Evolutionary conservation across 352 stramenopile genomes (phyloP).

Genomic region (Thalassiosira oceanica): DNA sequence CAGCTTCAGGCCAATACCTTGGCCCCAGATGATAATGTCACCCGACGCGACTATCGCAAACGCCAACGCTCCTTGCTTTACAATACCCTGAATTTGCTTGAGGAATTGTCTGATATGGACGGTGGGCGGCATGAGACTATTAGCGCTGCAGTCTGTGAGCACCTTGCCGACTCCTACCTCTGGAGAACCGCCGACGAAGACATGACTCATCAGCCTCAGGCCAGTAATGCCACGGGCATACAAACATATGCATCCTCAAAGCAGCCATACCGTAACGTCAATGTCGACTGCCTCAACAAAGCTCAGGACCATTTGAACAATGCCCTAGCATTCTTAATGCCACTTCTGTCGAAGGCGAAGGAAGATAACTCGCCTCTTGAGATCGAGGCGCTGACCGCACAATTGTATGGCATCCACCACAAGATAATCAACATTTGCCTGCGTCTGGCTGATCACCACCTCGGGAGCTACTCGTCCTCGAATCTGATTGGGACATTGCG

Average conservation of each 20-base stretch:
- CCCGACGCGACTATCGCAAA: slow-evolving; percentile 59
- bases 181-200: slow-evolving; percentile 34
- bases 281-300: slow-evolving; percentile 68
- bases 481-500: slow-evolving; percentile 71
- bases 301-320: slow-evolving; percentile 65
- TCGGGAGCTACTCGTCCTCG: slow-evolving; percentile 75
- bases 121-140: slow-evolving; percentile 71
- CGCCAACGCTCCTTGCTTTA: slow-evolving; percentile 65
- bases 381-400: slow-evolving; percentile 55
- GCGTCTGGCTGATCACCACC: slow-evolving; percentile 67
- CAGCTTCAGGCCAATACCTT: slow-evolving; percentile 44
- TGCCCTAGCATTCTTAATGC: slow-evolving; percentile 53
- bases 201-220: too few species aligned
- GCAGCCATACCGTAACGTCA: slow-evolving; percentile 59
- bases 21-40: slow-evolving; percentile 12
- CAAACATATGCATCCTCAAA: slow-evolving; percentile 21
- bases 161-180: slow-evolving; percentile 62
- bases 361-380: slow-evolving; percentile 32
- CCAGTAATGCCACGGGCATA: slow-evolving; percentile 13
- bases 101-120: slow-evolving; percentile 76
- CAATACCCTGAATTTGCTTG: slow-evolving; percentile 69
- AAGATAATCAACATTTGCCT: slow-evolving; percentile 76
- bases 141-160: slow-evolving; percentile 64
- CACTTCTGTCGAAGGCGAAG: slow-evolving; percentile 45
- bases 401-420: slow-evolving; percentile 75